These are phyloP conservation scores for Tubosaeta brunneosetosa DNA, from an alignment of 768 basidiomycete species.

Conservation along the genomic window DNA sequence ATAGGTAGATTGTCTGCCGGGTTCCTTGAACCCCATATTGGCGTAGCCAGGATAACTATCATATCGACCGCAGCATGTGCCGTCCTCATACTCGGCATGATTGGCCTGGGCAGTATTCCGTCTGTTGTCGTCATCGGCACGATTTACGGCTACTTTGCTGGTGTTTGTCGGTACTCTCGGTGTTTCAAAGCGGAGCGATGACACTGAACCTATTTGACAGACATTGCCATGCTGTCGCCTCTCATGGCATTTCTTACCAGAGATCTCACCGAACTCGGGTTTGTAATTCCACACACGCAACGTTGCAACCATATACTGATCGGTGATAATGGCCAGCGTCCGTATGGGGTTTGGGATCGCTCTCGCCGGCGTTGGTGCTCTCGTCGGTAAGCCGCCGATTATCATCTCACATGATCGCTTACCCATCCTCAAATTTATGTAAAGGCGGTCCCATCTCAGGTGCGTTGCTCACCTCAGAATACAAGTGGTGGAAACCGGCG, in stretches of 20 bases:
- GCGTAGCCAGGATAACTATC: conserved; percentile 41
- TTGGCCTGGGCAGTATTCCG: conserved; percentile 33
- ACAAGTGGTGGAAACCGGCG: conserved; percentile 53
- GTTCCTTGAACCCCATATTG: conserved; percentile 38
- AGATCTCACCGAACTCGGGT: conserved; percentile 50
- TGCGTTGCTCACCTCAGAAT: conserved; percentile 46
- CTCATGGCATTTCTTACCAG: conserved; percentile 41
- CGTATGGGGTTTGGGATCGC: conserved; percentile 23
- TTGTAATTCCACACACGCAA: not conserved
- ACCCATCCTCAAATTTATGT: not conserved
- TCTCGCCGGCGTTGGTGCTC: conserved; percentile 14
- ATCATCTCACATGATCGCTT: not conserved
- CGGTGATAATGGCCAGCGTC: conserved; percentile 9
- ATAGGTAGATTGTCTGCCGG: conserved; percentile 49
- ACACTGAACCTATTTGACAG: conserved; percentile 14
- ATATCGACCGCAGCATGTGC: conserved; percentile 30
- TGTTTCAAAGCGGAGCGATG: not conserved
- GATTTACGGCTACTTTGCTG: conserved; percentile 46
- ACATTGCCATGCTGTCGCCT: conserved; percentile 37
- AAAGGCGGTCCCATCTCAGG: conserved; percentile 56
- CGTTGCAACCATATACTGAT: not conserved
- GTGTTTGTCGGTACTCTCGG: conserved; percentile 31
- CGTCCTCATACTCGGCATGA: conserved; percentile 40
- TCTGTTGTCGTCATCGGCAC: conserved; percentile 38
- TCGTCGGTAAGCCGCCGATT: conserved; percentile 15